These are phyloP conservation scores for Zelopaecilomyces penicillatus DNA, from an alignment of 2,329 filamentous ascomycete species.

Conservation along the genomic window DNA sequence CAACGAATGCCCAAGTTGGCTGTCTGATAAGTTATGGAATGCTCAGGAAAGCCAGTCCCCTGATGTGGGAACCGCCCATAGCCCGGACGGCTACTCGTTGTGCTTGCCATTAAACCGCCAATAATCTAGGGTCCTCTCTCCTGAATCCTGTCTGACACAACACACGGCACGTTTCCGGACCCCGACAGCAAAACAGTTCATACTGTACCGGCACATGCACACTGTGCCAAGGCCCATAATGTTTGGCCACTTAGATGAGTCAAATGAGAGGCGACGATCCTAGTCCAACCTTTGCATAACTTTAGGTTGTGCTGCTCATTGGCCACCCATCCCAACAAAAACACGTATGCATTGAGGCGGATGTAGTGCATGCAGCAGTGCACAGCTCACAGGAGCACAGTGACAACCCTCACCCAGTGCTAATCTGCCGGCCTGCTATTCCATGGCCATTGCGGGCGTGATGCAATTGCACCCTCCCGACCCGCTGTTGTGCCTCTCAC, in stretches of 20 bases:
- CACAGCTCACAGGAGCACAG: conserved; percentile 3
- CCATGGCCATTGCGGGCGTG: conserved; percentile 1
- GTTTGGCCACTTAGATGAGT: conserved; percentile 11
- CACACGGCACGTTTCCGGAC: neutral
- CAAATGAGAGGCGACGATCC: conserved; percentile 15
- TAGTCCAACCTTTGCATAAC: conserved; percentile 16
- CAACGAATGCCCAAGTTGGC: too few species aligned
- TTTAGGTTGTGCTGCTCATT: conserved; percentile 11
- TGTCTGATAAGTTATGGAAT: too few species aligned
- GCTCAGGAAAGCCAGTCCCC: too few species aligned
- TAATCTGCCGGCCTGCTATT: neutral
- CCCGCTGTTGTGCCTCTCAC: conserved; percentile 13
- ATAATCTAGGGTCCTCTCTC: conserved; percentile 4
- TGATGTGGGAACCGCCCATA: too few species aligned
- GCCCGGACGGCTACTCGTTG: too few species aligned
- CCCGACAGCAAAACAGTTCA: neutral
- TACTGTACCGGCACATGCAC: conserved; percentile 4
- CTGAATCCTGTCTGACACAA: conserved; percentile 7
- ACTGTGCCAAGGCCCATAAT: conserved; percentile 9
- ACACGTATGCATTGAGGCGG: conserved; percentile 12
- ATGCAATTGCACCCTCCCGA: conserved; percentile 15
- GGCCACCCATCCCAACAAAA: conserved; percentile 14
- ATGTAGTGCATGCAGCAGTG: conserved; percentile 11
- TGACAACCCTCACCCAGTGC: conserved; percentile 8
- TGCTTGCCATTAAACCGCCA: neutral